Conservation (phyloP, 352 stramenopile genomes). For the Phytopythium vexans region DNA sequence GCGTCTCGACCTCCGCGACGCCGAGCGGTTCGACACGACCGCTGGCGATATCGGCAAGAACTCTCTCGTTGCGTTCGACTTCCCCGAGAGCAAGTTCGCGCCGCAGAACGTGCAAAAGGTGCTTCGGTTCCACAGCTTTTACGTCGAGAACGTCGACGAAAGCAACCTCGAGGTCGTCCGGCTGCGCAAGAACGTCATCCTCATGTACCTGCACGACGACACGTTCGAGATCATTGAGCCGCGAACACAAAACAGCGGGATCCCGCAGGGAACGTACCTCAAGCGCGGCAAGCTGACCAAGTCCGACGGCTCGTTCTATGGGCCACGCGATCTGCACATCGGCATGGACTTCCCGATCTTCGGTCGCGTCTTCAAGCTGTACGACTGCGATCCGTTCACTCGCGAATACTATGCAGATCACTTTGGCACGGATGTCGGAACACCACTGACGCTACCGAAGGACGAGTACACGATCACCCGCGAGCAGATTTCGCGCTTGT, state of each 20-base stretch:
- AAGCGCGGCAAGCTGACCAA: constrained; percentile 70
- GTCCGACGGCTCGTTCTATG: constrained; percentile 47
- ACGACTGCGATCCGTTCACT: constrained; percentile 76
- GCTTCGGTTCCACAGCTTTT: constrained; percentile 86
- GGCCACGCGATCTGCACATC: constrained; percentile 49
- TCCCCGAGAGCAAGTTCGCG: constrained; percentile 74
- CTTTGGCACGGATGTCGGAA: constrained; percentile 34
- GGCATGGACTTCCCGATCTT: constrained; percentile 75
- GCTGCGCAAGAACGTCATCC: constrained; percentile 68
- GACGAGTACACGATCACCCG: constrained; percentile 81
- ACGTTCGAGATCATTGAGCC: constrained; percentile 89
- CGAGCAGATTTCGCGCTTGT: constrained; percentile 75
- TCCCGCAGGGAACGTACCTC: constrained; percentile 85
- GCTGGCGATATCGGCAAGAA: constrained; percentile 57
- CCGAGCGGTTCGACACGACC: constrained; percentile 54
- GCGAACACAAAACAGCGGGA: constrained; percentile 76
- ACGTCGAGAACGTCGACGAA: constrained; percentile 80
- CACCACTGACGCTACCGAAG: constrained; percentile 59
- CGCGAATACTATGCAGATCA: constrained; percentile 51
- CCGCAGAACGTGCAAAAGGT: constrained; percentile 78
- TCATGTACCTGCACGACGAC: constrained; percentile 85
- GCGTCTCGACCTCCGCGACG: constrained; percentile 50
- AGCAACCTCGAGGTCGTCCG: constrained; percentile 74
- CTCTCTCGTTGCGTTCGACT: constrained; percentile 8
- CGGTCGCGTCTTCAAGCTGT: constrained; percentile 72